A percentile compares a stretch with the other conserved stretches of the same genome.
Conservation (phyloP, 2,329 filamentous ascomycete genomes). For the Fusarium sp. region DNA sequence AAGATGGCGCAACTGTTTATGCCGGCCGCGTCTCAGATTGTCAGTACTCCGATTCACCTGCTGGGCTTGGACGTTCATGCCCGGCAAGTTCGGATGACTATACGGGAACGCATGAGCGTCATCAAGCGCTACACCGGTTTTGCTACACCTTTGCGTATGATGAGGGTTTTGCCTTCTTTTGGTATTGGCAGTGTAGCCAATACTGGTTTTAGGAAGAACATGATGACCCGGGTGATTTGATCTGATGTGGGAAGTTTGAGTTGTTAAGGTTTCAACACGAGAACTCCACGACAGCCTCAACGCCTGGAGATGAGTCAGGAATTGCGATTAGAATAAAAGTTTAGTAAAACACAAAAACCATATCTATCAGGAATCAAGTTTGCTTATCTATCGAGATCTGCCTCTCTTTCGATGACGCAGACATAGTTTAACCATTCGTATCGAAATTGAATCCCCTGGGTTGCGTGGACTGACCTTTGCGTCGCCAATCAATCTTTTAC, state of each 20-base stretch:
- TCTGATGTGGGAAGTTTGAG: background rate
- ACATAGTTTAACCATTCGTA: too few species aligned
- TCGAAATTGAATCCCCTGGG: too few species aligned
- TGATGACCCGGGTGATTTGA: slow-evolving; percentile 37
- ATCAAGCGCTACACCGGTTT: slow-evolving; percentile 33
- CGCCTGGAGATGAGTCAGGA: slow-evolving; percentile 14
- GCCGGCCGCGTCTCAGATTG: slow-evolving; percentile 43
- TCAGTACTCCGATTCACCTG: slow-evolving; percentile 47
- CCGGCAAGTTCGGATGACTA: slow-evolving; percentile 31
- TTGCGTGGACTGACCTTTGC: too few species aligned
- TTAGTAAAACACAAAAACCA: too few species aligned
- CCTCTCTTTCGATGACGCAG: too few species aligned
- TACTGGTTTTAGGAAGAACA: slow-evolving; percentile 42
- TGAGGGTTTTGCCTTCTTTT: slow-evolving; percentile 42
- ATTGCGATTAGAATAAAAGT: slow-evolving; percentile 1
- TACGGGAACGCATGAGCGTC: slow-evolving; percentile 36
- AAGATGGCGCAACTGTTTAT: slow-evolving; percentile 46
- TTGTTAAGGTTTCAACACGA: slow-evolving; percentile 35
- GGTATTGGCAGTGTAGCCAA: slow-evolving; percentile 46
- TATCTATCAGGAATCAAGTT: too few species aligned
- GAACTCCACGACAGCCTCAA: slow-evolving; percentile 37
- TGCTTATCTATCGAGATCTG: too few species aligned
- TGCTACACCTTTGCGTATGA: slow-evolving; percentile 46
- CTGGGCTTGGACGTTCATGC: slow-evolving; percentile 44
- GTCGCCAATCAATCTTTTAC: too few species aligned